A percentile compares a stretch with the other conserved stretches of the same genome.
Evolutionary conservation across 2,329 filamentous ascomycete species (phyloP).

Genomic region (Diaporthe destruens): DNA sequence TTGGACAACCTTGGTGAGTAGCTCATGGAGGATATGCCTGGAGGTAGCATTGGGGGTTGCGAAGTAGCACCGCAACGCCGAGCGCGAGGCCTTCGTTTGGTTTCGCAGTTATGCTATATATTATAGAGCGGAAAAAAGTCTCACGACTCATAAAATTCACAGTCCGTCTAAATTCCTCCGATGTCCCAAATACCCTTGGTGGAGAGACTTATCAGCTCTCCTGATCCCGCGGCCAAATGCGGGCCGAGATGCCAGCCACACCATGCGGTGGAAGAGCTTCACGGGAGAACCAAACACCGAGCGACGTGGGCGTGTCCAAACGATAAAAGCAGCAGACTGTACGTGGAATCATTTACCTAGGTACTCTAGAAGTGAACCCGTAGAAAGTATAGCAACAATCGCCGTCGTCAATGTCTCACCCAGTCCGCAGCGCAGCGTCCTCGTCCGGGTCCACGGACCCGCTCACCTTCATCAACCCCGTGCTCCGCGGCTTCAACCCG

Average conservation of each 20-base stretch:
- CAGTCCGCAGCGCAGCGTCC: background rate
- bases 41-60: background rate
- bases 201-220: conserved; percentile 25
- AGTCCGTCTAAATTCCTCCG: background rate
- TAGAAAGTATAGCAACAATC: background rate
- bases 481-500: conserved; percentile 71
- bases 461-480: conserved; percentile 59
- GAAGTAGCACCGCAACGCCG: background rate
- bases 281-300: background rate
- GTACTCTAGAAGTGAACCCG: background rate
- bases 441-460: conserved; percentile 6
- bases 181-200: background rate
- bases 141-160: background rate
- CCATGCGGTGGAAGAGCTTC: conserved; percentile 3
- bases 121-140: background rate
- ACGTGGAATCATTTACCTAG: background rate
- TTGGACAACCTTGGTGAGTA: background rate
- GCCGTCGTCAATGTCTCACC: conserved; percentile 8
- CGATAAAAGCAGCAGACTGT: background rate
- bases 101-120: background rate
- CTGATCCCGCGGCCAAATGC: conserved; percentile 43
- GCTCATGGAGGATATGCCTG: too few relatives aligned
- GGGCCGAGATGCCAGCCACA: conserved; percentile 39
- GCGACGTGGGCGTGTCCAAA: background rate
- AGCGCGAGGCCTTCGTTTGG: background rate